These are phyloP conservation scores for Colletotrichum tamarilloi DNA, from an alignment of 2,329 filamentous ascomycete species.

Conservation along the genomic window DNA sequence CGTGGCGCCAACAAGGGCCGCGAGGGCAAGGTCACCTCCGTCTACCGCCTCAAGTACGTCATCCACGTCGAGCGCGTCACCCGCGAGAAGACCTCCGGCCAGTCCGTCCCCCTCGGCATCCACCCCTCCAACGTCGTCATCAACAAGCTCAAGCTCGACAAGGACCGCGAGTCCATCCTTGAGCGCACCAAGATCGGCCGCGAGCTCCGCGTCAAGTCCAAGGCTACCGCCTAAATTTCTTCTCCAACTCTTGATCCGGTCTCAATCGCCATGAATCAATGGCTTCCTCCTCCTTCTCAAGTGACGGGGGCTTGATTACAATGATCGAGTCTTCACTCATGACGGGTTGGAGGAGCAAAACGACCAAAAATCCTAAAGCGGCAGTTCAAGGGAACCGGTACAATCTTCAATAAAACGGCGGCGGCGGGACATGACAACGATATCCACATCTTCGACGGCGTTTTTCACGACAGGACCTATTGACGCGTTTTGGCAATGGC, in stretches of 20 bases:
- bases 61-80: conserved; percentile 97
- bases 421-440: conserved; percentile 3
- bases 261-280: neutral
- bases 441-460: conserved; percentile 19
- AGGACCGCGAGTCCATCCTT: conserved; percentile 90
- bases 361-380: conserved; percentile 11
- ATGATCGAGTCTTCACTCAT: neutral
- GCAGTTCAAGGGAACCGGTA: conserved; percentile 30
- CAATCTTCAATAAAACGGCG: neutral
- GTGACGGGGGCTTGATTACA: neutral
- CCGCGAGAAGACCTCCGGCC: conserved; percentile 97
- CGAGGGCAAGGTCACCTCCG: conserved; percentile 97
- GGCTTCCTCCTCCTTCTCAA: neutral
- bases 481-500: conserved; percentile 26
- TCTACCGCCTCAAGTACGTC: conserved; percentile 98
- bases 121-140: conserved; percentile 97
- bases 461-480: conserved; percentile 20
- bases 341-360: neutral
- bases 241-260: neutral
- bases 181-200: conserved; percentile 86
- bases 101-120: conserved; percentile 93
- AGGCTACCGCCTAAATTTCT: conserved; percentile 66
- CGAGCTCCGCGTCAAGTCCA: conserved; percentile 79
- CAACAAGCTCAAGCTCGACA: conserved; percentile 98
- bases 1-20: conserved; percentile 96